Evolutionary conservation across 306 rosid species (phyloP).

Genomic region (Acacia melanoxylon): DNA sequence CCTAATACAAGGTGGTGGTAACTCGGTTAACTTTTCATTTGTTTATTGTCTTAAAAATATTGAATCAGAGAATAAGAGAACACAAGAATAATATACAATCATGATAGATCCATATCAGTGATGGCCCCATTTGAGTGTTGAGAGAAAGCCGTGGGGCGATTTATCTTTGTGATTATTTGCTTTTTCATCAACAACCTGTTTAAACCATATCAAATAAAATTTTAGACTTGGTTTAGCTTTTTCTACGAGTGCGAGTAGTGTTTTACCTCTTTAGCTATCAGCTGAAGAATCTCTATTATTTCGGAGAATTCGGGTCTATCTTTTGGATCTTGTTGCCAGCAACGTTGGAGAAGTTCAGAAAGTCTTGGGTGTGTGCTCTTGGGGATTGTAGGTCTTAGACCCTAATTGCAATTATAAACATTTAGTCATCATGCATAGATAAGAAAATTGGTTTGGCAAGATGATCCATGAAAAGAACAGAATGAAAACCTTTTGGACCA

Average conservation of each 20-base stretch:
- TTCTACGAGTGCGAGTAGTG: neutral
- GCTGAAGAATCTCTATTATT: slow-evolving; percentile 71
- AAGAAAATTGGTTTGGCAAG: neutral
- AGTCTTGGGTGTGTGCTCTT: slow-evolving; percentile 67
- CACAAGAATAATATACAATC: slow-evolving; percentile 26
- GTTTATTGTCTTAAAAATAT: neutral
- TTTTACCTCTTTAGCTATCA: slow-evolving; percentile 69
- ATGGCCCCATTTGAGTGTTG: slow-evolving; percentile 59
- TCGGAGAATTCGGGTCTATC: slow-evolving; percentile 78
- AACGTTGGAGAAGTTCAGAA: slow-evolving; percentile 73
- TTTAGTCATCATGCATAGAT: slow-evolving; percentile 4
- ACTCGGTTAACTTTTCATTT: slow-evolving; percentile 26
- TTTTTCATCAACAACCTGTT: slow-evolving; percentile 52
- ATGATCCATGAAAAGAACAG: slow-evolving; percentile 2
- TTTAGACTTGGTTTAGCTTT: slow-evolving; percentile 6
- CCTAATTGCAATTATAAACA: slow-evolving; percentile 50
- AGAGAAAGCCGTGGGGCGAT: slow-evolving; percentile 59
- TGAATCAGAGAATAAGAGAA: slow-evolving; percentile 40
- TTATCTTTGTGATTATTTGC: slow-evolving; percentile 50
- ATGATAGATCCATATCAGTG: slow-evolving; percentile 38
- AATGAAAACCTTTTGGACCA: slow-evolving; percentile 85
- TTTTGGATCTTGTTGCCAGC: slow-evolving; percentile 88
- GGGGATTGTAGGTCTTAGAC: slow-evolving; percentile 80
- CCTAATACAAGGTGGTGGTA: neutral
- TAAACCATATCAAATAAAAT: slow-evolving; percentile 21